Conservation (phyloP, 177 flowering plant genomes). For the Tripterygium wilfordii region DNA sequence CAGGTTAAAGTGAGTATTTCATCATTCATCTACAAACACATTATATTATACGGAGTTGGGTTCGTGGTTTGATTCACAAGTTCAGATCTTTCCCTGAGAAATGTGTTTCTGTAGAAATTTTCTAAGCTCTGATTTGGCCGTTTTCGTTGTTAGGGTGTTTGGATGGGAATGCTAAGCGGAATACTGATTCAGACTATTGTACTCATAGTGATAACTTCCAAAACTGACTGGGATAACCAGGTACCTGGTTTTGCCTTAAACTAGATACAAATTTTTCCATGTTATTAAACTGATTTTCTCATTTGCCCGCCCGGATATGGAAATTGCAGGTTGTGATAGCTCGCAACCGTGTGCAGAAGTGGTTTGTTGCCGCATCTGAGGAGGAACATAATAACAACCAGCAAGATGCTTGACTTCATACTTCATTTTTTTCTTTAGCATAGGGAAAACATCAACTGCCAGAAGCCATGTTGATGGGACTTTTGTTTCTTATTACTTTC, state of each 20-base stretch:
- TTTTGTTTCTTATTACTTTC: too few relatives aligned
- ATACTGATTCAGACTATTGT: conserved; percentile 37
- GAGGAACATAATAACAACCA: conserved; percentile 1
- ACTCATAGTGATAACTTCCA: conserved; percentile 36
- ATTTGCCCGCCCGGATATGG: too few relatives aligned
- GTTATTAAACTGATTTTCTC: neutral
- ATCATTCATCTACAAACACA: too few relatives aligned
- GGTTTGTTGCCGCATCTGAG: conserved; percentile 18
- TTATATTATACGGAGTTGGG: too few relatives aligned
- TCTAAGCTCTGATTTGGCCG: too few relatives aligned
- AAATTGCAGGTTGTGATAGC: conserved; percentile 36
- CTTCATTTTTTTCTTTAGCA: too few relatives aligned
- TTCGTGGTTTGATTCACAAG: too few relatives aligned
- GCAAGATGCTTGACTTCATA: conserved; percentile 6
- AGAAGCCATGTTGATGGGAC: too few relatives aligned
- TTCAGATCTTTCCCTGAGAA: too few relatives aligned
- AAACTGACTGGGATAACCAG: conserved; percentile 59
- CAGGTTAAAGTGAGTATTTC: conserved; percentile 33
- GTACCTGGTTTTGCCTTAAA: conserved; percentile 14
- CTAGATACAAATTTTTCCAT: neutral
- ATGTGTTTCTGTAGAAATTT: too few relatives aligned
- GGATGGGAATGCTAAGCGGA: conserved; percentile 57
- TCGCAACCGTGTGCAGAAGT: conserved; percentile 24
- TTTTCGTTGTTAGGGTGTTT: conserved; percentile 52
- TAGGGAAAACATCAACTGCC: too few relatives aligned